Percentiles rank a stretch among this genome's conserved stretches.
Evolutionary conservation across 441 rosid species (phyloP).

Genomic region (Dalechampia spathulata): DNA sequence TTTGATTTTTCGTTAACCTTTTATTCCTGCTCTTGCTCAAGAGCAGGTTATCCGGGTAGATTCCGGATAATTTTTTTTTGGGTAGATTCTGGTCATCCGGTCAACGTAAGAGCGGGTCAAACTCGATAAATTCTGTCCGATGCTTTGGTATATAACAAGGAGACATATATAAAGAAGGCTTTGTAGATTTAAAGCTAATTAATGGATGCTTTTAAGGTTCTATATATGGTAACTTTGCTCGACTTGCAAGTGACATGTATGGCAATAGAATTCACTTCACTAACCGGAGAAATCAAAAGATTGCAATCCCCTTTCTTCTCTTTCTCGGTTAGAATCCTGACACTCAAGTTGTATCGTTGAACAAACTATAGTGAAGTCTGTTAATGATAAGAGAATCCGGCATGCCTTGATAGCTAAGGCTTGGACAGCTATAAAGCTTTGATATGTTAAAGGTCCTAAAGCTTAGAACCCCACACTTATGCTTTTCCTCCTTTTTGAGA

Average conservation of each 20-base stretch:
- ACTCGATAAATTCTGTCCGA: background rate
- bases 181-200: background rate
- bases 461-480: conserved; percentile 1
- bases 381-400: conserved; percentile 4
- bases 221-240: background rate
- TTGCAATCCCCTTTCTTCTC: background rate
- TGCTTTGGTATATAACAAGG: background rate
- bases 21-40: too few relatives aligned
- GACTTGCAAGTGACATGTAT: too few relatives aligned
- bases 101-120: too few relatives aligned
- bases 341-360: background rate
- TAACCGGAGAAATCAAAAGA: background rate
- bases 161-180: background rate
- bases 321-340: background rate
- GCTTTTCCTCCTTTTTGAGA: background rate
- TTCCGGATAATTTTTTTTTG: too few relatives aligned
- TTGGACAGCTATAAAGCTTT: background rate
- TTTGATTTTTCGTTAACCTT: too few relatives aligned
- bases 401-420: background rate
- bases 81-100: too few relatives aligned
- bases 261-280: background rate
- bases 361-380: background rate
- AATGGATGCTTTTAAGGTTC: background rate
- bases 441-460: background rate
- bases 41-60: too few relatives aligned